phyloP scores from a whole-genome alignment of 2,329 filamentous ascomycete species.

The Colletotrichum filicis region DNA sequence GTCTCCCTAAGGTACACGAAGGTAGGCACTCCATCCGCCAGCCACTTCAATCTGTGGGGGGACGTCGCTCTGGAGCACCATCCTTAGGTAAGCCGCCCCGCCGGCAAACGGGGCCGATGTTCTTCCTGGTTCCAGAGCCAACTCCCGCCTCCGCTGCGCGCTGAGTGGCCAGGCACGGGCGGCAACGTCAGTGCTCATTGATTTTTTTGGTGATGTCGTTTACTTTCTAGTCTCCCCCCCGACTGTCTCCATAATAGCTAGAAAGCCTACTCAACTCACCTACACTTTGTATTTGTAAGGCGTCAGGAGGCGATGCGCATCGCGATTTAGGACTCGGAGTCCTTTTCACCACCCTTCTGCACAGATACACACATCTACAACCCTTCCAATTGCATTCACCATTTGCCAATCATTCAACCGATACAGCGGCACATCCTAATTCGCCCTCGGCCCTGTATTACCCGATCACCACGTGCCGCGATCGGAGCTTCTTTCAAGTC shows the following conservation, averaged over 20 bases:
- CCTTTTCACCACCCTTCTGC: conserved; percentile 4
- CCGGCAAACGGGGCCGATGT: conserved; percentile 19
- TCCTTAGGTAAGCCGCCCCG: background rate
- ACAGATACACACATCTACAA: background rate
- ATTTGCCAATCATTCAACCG: background rate
- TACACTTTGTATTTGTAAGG: conserved; percentile 34
- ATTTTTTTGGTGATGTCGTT: conserved; percentile 33
- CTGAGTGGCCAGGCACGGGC: conserved; percentile 17
- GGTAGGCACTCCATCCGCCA: background rate
- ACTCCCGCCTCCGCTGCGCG: conserved; percentile 3
- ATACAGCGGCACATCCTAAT: background rate
- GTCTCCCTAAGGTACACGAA: too few species aligned
- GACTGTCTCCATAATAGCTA: conserved; percentile 25
- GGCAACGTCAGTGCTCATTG: conserved; percentile 33
- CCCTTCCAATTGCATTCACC: conserved; percentile 5
- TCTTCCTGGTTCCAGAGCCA: conserved; percentile 32
- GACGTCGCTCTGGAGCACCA: background rate
- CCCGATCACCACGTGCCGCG: conserved; percentile 19
- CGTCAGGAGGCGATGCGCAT: conserved; percentile 32
- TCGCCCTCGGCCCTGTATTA: conserved; percentile 12
- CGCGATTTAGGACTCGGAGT: conserved; percentile 21
- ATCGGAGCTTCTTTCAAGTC: conserved; percentile 14
- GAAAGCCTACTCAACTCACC: conserved; percentile 20
- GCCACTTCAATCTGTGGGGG: background rate
- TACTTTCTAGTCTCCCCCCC: conserved; percentile 17